phyloP scores from a whole-genome alignment of 495 filamentous ascomycete species.

The Trichoderma orchidacearum region DNA sequence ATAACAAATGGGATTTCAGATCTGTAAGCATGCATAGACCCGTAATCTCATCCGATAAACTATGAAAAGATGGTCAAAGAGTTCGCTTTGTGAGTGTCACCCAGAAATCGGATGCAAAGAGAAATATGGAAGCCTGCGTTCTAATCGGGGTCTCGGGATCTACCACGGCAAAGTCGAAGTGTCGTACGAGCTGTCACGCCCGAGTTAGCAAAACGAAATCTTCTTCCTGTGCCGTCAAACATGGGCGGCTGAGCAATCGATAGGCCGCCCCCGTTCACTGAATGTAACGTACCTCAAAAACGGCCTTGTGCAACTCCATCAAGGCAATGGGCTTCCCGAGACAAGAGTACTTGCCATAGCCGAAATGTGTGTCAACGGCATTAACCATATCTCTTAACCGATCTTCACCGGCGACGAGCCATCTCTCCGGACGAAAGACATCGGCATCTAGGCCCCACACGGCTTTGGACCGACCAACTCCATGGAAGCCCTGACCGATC shows the following conservation, averaged over 20 bases:
- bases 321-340: constrained; percentile 21
- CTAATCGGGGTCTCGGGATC: constrained; percentile 13
- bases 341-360: constrained; percentile 22
- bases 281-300: constrained; percentile 34
- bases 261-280: too few relatives aligned
- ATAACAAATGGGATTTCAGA: too few relatives aligned
- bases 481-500: constrained; percentile 24
- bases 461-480: constrained; percentile 13
- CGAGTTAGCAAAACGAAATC: neutral
- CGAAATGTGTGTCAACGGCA: constrained; percentile 18
- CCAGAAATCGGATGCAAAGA: neutral
- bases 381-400: constrained; percentile 18
- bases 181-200: constrained; percentile 25
- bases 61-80: neutral
- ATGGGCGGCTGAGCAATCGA: too few relatives aligned
- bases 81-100: neutral
- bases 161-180: constrained; percentile 29
- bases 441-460: constrained; percentile 33
- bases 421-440: constrained; percentile 38
- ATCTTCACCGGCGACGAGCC: constrained; percentile 27
- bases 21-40: too few relatives aligned
- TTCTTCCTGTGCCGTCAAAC: too few relatives aligned
- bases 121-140: neutral
- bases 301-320: constrained; percentile 33
- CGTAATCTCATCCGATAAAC: neutral